Conservation (phyloP, 177 flowering plant species). For the Vitis hybrid region DNA sequence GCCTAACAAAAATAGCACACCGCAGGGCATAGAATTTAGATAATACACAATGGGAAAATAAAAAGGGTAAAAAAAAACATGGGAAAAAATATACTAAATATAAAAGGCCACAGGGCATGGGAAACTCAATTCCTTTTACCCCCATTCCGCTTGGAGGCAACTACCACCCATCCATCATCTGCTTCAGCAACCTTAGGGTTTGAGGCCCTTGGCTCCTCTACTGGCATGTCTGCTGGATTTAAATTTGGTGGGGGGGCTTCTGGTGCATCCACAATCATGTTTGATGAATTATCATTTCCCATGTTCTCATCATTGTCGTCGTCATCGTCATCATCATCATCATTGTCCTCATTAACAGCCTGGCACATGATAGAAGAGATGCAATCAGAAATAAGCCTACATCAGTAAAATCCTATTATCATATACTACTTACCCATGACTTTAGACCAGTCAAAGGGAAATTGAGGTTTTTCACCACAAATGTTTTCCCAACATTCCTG, state of each 20-base stretch:
- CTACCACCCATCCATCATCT: conserved; percentile 48
- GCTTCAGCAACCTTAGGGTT: conserved; percentile 18
- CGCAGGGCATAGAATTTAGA: no score
- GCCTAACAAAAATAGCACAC: no score
- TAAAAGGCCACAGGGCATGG: background rate
- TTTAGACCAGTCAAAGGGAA: no score
- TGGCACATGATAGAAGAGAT: background rate
- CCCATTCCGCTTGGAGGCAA: conserved; percentile 31
- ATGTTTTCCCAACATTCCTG: no score
- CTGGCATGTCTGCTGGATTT: conserved; percentile 7
- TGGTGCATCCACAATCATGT: conserved; percentile 17
- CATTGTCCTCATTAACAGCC: no score
- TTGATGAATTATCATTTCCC: no score
- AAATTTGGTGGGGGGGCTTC: conserved; percentile 3
- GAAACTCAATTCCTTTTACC: conserved; percentile 19
- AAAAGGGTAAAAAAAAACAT: background rate
- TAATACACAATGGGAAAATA: background rate
- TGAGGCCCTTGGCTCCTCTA: conserved; percentile 4
- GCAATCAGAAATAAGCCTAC: background rate
- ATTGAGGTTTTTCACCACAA: no score
- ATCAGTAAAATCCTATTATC: no score
- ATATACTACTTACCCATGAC: no score
- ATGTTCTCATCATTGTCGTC: no score
- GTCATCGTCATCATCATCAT: no score
- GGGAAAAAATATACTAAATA: background rate